Evolutionary conservation across 2,329 filamentous ascomycete genomes (phyloP), one percentile per base, ranked within the genome.

Genomic region (Clarireedia paspali): DNA sequence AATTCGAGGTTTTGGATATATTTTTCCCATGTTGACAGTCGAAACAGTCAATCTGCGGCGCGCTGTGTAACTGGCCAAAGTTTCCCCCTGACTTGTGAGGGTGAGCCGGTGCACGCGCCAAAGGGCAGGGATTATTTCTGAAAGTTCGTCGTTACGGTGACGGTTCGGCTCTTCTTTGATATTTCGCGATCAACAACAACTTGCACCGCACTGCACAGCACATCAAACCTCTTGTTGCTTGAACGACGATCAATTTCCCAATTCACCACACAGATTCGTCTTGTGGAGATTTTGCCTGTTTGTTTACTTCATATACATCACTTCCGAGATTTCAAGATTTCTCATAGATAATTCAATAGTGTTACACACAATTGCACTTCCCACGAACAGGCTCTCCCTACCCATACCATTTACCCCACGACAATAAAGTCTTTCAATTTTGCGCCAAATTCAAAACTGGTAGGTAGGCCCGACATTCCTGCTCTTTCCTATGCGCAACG

Each of bases 371-470:
- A 23, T 47, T 6, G 14, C 15, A 24, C 12, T 24, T 30, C 38
- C 15, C n/a, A 23, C 40, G 30, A n/a, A 52, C 23, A 30, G 27
- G 17, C 15, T 17, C 15, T 17, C 17, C 53, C 20, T 27, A 12
- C 30, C 20, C 15, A 17, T 6, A 36, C 34, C 24, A 39, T 30
- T 24, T 50, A 50, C 53, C 53, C 46, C 46, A 55, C 53, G 53
- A 45, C 38, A 47, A 45, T 55, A 55, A 55, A 44, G 14, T 50
- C 39, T 50, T 55, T 55, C 38, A 26, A 23, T 44, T 45, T 45
- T 47, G 42, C 48, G 30, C 20, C 46, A 34, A 52, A 55, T 15
- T 55, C 44, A 44, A 42, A 23, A 30, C 20, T 39, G 39, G 53
- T 55, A 55, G 47, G 53, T 45, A 44, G 44, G 17, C 15, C 39